Conservation (phyloP, 805 yeast species). For the Saccharomycopsis sp. region DNA sequence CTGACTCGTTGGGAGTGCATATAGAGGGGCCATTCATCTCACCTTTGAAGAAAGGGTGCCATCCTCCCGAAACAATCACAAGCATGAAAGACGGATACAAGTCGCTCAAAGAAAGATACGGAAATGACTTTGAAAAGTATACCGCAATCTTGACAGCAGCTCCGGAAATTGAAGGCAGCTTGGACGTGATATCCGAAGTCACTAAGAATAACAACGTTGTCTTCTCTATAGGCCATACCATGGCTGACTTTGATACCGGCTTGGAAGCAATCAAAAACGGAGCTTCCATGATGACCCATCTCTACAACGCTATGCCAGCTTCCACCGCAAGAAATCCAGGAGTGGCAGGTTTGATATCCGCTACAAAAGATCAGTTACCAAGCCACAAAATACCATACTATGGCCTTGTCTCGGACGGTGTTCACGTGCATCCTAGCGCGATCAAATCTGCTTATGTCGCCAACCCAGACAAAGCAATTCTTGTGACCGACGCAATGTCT, state of each 20-base stretch:
- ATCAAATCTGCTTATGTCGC: slow-evolving; percentile 44
- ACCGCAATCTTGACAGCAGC: slow-evolving; percentile 43
- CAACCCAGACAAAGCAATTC: slow-evolving; percentile 37
- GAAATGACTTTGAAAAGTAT: slow-evolving; percentile 6
- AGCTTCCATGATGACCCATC: slow-evolving; percentile 54
- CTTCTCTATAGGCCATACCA: slow-evolving; percentile 44
- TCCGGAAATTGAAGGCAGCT: slow-evolving; percentile 43
- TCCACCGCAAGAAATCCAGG: slow-evolving; percentile 56
- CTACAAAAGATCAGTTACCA: slow-evolving; percentile 1
- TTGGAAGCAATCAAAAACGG: slow-evolving; percentile 41
- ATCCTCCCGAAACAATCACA: slow-evolving; percentile 42
- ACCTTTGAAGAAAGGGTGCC: slow-evolving; percentile 43
- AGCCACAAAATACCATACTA: slow-evolving; percentile 35
- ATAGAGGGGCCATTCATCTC: slow-evolving; percentile 54
- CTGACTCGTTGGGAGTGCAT: slow-evolving; percentile 49
- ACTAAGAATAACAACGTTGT: slow-evolving; percentile 29
- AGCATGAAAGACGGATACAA: slow-evolving; percentile 28
- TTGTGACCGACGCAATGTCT: slow-evolving; percentile 56
- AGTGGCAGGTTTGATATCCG: slow-evolving; percentile 40
- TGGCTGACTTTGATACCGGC: slow-evolving; percentile 25
- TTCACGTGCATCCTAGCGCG: slow-evolving; percentile 38
- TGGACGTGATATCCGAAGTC: slow-evolving; percentile 36
- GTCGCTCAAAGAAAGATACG: slow-evolving; percentile 11
- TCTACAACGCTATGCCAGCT: slow-evolving; percentile 55
- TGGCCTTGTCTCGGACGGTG: slow-evolving; percentile 53